Percentiles rank a stretch among this genome's conserved stretches.
Evolutionary conservation across 441 rosid genomes (phyloP).

Genomic region (Populus hybrid): DNA sequence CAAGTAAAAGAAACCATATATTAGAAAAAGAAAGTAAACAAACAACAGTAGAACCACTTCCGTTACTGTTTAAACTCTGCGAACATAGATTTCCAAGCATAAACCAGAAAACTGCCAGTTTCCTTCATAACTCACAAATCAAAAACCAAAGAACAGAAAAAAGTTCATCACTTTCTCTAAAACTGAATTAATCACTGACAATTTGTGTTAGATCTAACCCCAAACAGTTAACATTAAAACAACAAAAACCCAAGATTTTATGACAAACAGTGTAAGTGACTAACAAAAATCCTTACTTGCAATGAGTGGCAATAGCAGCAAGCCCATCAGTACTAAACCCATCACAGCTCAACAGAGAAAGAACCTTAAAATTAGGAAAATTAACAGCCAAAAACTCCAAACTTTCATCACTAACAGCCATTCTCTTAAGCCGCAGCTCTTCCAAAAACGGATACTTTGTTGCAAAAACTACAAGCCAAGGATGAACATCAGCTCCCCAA

Average conservation of each 20-base stretch:
- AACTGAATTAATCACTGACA: neutral
- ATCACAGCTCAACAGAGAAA: slow-evolving; percentile 61
- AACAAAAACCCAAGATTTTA: neutral
- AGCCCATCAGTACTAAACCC: slow-evolving; percentile 63
- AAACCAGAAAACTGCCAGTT: slow-evolving; percentile 11
- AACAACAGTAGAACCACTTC: slow-evolving; percentile 30
- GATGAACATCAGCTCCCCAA: slow-evolving; percentile 64
- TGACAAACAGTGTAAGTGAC: neutral
- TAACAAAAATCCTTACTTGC: slow-evolving; percentile 40
- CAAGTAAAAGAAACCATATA: slow-evolving; percentile 9
- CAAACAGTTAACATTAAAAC: neutral
- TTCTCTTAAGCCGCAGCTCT: slow-evolving; percentile 64
- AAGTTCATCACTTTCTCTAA: neutral
- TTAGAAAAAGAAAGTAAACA: slow-evolving; percentile 11
- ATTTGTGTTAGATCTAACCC: slow-evolving; percentile 2
- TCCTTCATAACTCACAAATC: slow-evolving; percentile 4
- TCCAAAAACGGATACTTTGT: slow-evolving; percentile 49
- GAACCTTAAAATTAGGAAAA: slow-evolving; percentile 48
- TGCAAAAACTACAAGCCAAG: slow-evolving; percentile 61
- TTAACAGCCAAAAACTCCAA: slow-evolving; percentile 51
- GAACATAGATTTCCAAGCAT: neutral
- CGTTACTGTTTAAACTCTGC: slow-evolving; percentile 4
- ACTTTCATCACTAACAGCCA: slow-evolving; percentile 59
- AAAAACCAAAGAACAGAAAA: neutral
- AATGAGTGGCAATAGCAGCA: slow-evolving; percentile 49